Evolutionary conservation across 2,329 filamentous ascomycete genomes (phyloP), one percentile per base, ranked within the genome.

Genomic region (Arachnomyces sp.): DNA sequence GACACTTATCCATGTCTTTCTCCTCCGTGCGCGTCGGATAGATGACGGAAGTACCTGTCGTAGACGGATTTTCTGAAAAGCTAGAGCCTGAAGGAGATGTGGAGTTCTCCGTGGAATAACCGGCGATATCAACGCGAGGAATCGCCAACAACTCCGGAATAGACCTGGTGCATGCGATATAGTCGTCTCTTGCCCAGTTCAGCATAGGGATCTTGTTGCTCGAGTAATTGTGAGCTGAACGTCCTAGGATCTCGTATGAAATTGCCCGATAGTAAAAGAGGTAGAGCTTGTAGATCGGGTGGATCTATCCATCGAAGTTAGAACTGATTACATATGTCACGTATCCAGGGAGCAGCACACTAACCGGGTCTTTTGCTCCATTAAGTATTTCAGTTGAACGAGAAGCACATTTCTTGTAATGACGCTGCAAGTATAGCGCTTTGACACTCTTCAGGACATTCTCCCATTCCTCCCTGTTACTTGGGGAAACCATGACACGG

Each of bases 251-350:
- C 42, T 73, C 70, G 43, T 69, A 65, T 17, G 60, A 67, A 7
- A 68, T 54, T 3, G 63, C 71, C 7, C 59, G 57, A 52, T 73
- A 72, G 51, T 72, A 71, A 43, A 60, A 58, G 30, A 73, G 57
- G 47, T 65, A 72, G 4, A 57, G 56, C 16, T 53, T 55, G 41
- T 61, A 47, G 21, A 64, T 46, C 5, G 55, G 51, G 41, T 64
- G 49, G 15, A 60, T 47, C 63, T 67, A 36, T 34, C n/a, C 5
- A 34, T 36, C 4, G 28, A 3, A n/a, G 18, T 8, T 31, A 28
- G 7, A n/a, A 16, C 14, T 7, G 14, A 16, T 34, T 15, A 28
- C n/a, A 14, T 31, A 18, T 15, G 16, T 8, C 13, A 8, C 9
- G 12, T 13, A n/a, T 30, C 29, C 2, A 31, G 32, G 35, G 6